A percentile compares a stretch with the other conserved stretches of the same genome.
Evolutionary conservation across 2,329 filamentous ascomycete species (phyloP).

Genomic region (Ophiostoma pallidulum): DNA sequence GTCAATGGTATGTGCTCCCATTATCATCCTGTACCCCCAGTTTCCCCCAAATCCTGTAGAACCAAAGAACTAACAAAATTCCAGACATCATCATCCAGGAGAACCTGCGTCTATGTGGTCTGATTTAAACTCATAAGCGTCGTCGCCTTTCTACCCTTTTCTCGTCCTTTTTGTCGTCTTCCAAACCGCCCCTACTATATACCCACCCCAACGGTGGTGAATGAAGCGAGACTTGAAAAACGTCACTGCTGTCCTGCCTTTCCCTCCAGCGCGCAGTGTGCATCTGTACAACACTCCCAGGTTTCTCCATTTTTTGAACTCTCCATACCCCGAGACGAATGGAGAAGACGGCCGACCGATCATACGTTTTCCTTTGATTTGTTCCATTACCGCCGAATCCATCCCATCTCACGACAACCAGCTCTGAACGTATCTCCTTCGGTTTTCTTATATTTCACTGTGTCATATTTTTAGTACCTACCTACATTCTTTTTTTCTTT

Average conservation of each 20-base stretch:
- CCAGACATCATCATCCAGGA: conserved; percentile 99
- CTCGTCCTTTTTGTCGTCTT: conserved; percentile 12
- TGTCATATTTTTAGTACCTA: neutral
- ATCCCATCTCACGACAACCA: conserved; percentile 24
- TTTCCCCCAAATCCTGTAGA: neutral
- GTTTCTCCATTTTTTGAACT: neutral
- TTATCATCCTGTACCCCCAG: no score
- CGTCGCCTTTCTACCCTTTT: conserved; percentile 3
- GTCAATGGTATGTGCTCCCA: conserved; percentile 65
- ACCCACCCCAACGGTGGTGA: conserved; percentile 15
- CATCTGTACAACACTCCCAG: no score
- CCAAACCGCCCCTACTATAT: conserved; percentile 9
- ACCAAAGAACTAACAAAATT: conserved; percentile 35
- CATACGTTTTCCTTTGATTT: neutral
- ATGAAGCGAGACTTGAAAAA: neutral
- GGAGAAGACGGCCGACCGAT: neutral
- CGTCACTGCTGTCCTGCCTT: neutral
- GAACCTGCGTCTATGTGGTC: conserved; percentile 59
- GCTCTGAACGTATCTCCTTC: conserved; percentile 21
- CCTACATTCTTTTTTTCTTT: conserved; percentile 9
- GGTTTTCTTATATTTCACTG: conserved; percentile 10
- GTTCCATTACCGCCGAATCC: neutral
- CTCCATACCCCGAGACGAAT: neutral
- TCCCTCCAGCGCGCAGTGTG: no score
- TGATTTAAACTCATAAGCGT: conserved; percentile 15